Conservation (phyloP, 352 stramenopile species). For the Pythium dissimile region DNA sequence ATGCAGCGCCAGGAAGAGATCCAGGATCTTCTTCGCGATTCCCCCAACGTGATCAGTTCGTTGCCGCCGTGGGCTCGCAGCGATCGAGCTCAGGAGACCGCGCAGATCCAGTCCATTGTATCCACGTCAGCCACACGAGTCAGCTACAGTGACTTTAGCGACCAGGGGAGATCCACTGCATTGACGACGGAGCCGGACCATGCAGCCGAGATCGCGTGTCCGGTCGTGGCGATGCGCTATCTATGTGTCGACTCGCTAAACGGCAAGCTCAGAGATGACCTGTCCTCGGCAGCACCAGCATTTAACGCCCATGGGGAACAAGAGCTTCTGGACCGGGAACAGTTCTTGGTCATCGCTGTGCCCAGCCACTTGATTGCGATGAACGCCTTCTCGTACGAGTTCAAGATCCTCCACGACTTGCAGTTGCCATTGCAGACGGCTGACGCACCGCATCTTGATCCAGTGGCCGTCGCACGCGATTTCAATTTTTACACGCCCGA, state of each 20-base stretch:
- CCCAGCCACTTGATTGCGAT: slow-evolving; percentile 47
- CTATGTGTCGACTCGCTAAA: slow-evolving; percentile 30
- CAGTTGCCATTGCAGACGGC: slow-evolving; percentile 20
- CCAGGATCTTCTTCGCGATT: slow-evolving; percentile 34
- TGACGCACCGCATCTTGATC: neutral
- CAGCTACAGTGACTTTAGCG: slow-evolving; percentile 25
- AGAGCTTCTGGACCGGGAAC: slow-evolving; percentile 43
- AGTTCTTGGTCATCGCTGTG: slow-evolving; percentile 51
- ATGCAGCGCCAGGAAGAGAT: slow-evolving; percentile 42
- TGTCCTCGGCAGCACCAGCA: neutral
- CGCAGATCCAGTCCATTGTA: slow-evolving; percentile 32
- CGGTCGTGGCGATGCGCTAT: slow-evolving; percentile 46
- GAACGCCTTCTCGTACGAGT: slow-evolving; percentile 71
- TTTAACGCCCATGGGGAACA: slow-evolving; percentile 55
- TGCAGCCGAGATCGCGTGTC: slow-evolving; percentile 36
- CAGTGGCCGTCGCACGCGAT: slow-evolving; percentile 52
- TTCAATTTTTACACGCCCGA: slow-evolving; percentile 40
- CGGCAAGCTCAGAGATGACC: neutral
- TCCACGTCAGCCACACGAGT: slow-evolving; percentile 11
- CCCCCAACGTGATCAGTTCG: slow-evolving; percentile 66
- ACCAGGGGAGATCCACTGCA: slow-evolving; percentile 1
- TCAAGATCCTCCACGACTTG: slow-evolving; percentile 52
- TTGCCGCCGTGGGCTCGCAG: slow-evolving; percentile 61
- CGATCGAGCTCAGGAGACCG: slow-evolving; percentile 34
- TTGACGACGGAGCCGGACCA: slow-evolving; percentile 10